phyloP scores from a whole-genome alignment of 2,329 filamentous ascomycete species.

The Xylariaceae sp. region DNA sequence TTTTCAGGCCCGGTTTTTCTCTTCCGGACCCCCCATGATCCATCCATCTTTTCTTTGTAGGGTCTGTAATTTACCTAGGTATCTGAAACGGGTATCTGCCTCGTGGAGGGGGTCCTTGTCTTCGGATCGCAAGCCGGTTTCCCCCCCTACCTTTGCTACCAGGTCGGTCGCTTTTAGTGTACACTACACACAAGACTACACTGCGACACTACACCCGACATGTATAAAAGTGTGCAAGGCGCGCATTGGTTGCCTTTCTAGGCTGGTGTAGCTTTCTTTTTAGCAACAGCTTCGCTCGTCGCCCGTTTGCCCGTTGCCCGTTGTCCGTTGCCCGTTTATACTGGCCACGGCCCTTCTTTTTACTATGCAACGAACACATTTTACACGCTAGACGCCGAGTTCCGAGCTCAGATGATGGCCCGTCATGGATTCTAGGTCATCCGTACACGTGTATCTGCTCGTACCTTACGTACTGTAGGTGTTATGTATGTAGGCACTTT shows the following conservation, averaged over 20 bases:
- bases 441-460: background rate
- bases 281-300: background rate
- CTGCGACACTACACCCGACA: background rate
- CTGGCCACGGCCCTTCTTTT: background rate
- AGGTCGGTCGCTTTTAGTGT: background rate
- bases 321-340: too few species aligned
- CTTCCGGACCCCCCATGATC: background rate
- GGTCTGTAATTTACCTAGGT: background rate
- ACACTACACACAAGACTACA: background rate
- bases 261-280: background rate
- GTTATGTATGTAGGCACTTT: background rate
- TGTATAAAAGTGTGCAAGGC: background rate
- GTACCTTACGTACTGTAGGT: background rate
- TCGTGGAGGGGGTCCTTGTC: slow-evolving; percentile 2
- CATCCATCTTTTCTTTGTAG: background rate
- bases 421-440: background rate
- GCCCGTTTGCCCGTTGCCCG: too few species aligned
- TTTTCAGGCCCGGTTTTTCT: background rate
- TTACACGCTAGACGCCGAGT: background rate
- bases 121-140: slow-evolving; percentile 10
- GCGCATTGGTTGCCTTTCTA: slow-evolving; percentile 4
- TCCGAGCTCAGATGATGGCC: background rate
- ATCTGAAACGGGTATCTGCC: background rate
- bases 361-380: background rate
- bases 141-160: background rate